Conservation (phyloP, 2,329 filamentous ascomycete genomes). For the Aspergillus pseudoglaucus region DNA sequence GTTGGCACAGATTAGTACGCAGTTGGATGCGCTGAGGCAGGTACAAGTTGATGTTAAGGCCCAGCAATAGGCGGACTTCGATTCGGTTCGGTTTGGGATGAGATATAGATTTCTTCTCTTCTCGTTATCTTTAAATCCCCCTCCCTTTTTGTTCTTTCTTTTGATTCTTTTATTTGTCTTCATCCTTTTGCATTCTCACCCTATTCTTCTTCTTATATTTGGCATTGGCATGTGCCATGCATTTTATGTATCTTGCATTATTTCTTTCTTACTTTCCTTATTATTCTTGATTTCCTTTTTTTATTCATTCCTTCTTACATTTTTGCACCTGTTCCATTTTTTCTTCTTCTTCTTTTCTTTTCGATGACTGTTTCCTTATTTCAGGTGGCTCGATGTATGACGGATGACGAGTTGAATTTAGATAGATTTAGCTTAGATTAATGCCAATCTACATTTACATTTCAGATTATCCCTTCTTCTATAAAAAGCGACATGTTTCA, state of each 20-base stretch:
- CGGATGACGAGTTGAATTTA: neutral
- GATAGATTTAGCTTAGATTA: neutral
- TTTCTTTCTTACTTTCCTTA: slow-evolving; percentile 1
- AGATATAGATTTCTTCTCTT: neutral
- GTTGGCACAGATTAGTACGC: neutral
- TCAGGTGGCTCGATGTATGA: neutral
- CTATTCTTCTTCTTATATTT: neutral
- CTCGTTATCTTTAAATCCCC: neutral
- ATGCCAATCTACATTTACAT: too few relatives aligned
- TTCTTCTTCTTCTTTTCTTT: neutral
- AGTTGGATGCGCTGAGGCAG: neutral
- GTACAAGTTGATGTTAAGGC: neutral
- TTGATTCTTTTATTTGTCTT: neutral
- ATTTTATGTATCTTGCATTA: neutral
- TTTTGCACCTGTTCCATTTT: slow-evolving; percentile 2
- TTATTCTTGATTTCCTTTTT: neutral
- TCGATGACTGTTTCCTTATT: neutral
- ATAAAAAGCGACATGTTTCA: neutral
- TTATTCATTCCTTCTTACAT: neutral
- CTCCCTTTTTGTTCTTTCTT: neutral
- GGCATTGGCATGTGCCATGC: too few relatives aligned
- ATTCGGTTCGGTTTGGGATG: neutral
- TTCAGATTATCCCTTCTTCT: too few relatives aligned
- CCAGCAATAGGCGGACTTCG: neutral
- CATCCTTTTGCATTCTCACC: neutral